A percentile compares a stretch with the other conserved stretches of the same genome.
Evolutionary conservation across 495 filamentous ascomycete genomes (phyloP).

Genomic region (Xylaria longipes): DNA sequence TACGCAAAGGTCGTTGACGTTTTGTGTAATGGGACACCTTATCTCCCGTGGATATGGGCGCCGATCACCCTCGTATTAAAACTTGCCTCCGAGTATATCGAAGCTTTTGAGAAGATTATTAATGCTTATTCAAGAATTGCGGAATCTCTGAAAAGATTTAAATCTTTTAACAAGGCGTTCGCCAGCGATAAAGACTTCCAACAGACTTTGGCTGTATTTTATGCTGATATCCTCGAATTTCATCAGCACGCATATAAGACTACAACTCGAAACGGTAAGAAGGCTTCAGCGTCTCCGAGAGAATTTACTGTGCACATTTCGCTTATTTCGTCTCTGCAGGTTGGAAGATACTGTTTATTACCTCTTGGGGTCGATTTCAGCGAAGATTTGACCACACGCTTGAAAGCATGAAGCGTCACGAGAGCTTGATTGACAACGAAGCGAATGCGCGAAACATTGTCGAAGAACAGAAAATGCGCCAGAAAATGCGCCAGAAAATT

Average conservation of each 20-base stretch:
- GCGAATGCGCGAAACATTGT: neutral
- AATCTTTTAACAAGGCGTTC: neutral
- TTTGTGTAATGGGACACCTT: conserved; percentile 1
- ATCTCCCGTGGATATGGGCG: conserved; percentile 7
- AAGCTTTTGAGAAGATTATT: conserved; percentile 4
- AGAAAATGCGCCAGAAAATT: neutral
- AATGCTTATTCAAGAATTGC: neutral
- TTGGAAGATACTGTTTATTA: neutral
- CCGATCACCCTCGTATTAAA: neutral
- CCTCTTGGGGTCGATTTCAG: conserved; percentile 8
- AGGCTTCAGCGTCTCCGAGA: too few relatives aligned
- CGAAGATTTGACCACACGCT: neutral
- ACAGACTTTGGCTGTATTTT: conserved; percentile 1
- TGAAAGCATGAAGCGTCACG: neutral
- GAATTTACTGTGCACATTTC: neutral
- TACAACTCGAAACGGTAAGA: neutral
- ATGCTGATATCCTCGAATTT: neutral
- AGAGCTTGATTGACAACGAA: neutral
- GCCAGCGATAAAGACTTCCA: neutral
- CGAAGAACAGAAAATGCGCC: neutral
- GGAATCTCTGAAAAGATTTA: neutral
- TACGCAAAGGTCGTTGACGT: neutral
- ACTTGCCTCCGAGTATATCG: neutral
- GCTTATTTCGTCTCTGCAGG: neutral
- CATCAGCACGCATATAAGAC: neutral